Conservation (phyloP, 495 filamentous ascomycete genomes). For the Sphaerosporella brunnea region DNA sequence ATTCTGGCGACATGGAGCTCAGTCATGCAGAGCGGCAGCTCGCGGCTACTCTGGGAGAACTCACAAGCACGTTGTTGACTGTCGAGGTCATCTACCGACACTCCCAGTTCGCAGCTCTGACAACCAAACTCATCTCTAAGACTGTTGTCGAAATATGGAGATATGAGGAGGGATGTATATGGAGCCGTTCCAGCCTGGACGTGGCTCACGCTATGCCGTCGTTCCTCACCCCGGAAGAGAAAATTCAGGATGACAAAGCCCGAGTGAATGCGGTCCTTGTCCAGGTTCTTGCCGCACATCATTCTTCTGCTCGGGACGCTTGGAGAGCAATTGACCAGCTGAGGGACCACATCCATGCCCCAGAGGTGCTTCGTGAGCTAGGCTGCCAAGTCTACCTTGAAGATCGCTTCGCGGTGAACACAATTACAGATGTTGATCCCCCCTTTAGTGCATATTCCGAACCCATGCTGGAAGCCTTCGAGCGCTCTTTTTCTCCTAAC, state of each 20-base stretch:
- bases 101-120: neutral
- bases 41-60: constrained; percentile 19
- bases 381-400: constrained; percentile 4
- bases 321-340: constrained; percentile 1
- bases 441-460: neutral
- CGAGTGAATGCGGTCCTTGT: neutral
- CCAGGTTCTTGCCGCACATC: neutral
- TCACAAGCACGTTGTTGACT: constrained; percentile 15
- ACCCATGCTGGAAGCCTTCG: constrained; percentile 5
- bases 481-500: neutral
- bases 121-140: constrained; percentile 4
- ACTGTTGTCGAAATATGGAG: constrained; percentile 9
- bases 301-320: neutral
- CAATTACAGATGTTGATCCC: neutral
- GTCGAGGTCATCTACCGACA: constrained; percentile 15
- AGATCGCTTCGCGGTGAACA: neutral
- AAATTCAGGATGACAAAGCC: neutral
- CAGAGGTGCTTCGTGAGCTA: constrained; percentile 1
- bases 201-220: neutral
- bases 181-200: constrained; percentile 8
- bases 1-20: neutral
- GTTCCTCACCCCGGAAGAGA: neutral
- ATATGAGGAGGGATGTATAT: constrained; percentile 18
- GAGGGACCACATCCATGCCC: neutral
- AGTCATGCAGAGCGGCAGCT: constrained; percentile 16